Percentiles rank a stretch among this genome's conserved stretches.
These are phyloP conservation scores for Collybia nuda DNA, from an alignment of 768 basidiomycete species.

Conservation along the genomic window DNA sequence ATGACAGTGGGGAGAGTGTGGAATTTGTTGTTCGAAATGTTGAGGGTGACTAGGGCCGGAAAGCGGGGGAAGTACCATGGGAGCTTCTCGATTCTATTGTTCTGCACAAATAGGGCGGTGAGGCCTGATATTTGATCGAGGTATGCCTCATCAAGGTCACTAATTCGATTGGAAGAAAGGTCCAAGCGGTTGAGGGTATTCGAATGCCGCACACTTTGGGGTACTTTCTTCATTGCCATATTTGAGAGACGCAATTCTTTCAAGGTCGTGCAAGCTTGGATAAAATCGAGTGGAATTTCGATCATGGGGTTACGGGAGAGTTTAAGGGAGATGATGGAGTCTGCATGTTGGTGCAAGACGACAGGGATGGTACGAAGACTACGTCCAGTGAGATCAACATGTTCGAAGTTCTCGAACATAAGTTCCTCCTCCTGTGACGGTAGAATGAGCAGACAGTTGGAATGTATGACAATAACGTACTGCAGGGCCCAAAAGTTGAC, in stretches of 20 bases:
- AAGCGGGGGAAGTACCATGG: slow-evolving; percentile 85
- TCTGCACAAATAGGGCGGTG: slow-evolving; percentile 71
- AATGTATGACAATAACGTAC: slow-evolving; percentile 36
- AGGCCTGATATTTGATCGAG: slow-evolving; percentile 77
- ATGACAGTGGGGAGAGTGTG: slow-evolving; percentile 71
- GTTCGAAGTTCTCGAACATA: slow-evolving; percentile 67
- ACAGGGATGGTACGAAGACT: slow-evolving; percentile 89
- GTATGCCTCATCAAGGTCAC: slow-evolving; percentile 82
- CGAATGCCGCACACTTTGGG: slow-evolving; percentile 77
- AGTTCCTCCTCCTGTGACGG: slow-evolving; percentile 68
- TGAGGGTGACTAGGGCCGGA: slow-evolving; percentile 69
- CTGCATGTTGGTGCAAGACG: slow-evolving; percentile 79
- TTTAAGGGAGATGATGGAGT: slow-evolving; percentile 80
- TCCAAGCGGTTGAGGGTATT: slow-evolving; percentile 77
- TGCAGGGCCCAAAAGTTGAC: slow-evolving; percentile 60
- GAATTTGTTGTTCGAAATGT: slow-evolving; percentile 97
- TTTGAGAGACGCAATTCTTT: slow-evolving; percentile 84
- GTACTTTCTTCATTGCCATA: slow-evolving; percentile 95
- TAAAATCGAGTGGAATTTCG: slow-evolving; percentile 95
- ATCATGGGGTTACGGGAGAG: slow-evolving; percentile 94
- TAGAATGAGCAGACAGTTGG: not conserved
- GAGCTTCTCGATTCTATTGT: slow-evolving; percentile 87
- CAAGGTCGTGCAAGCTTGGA: slow-evolving; percentile 81
- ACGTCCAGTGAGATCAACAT: slow-evolving; percentile 78
- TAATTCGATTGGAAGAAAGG: slow-evolving; percentile 88